Evolutionary conservation across 805 yeast genomes (phyloP).

Genomic region (Wickerhamomyces bovis): DNA sequence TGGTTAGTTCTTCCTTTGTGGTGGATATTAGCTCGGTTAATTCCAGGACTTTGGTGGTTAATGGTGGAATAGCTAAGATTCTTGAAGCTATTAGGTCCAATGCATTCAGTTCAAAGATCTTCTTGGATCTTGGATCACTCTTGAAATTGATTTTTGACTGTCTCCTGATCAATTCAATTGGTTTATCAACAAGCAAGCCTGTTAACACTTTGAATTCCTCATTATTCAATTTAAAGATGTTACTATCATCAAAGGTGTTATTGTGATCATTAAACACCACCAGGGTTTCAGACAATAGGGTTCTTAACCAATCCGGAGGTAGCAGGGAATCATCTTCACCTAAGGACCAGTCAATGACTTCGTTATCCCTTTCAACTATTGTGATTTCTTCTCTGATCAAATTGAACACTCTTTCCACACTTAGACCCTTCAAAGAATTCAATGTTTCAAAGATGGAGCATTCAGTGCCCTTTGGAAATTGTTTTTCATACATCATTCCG

Average conservation of each 20-base stretch:
- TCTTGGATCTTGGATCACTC: conserved; percentile 22
- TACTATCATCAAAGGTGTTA: conserved; percentile 8
- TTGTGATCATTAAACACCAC: conserved; percentile 34
- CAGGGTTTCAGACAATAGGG: conserved; percentile 55
- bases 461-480: conserved; percentile 15
- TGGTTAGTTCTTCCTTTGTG: conserved; percentile 34
- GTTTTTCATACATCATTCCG: conserved; percentile 50
- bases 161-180: conserved; percentile 24
- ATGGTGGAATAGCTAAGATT: conserved; percentile 40
- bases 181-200: conserved; percentile 36
- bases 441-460: conserved; percentile 23
- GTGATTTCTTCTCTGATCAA: conserved; percentile 32
- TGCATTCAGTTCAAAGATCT: conserved; percentile 50
- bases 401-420: conserved; percentile 35
- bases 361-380: conserved; percentile 15
- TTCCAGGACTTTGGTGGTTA: conserved; percentile 28
- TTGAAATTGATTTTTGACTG: conserved; percentile 25
- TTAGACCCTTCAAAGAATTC: conserved; percentile 27
- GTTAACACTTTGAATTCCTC: conserved; percentile 33
- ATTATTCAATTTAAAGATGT: conserved; percentile 35
- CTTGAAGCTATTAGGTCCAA: conserved; percentile 52
- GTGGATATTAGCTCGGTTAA: conserved; percentile 28
- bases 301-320: conserved; percentile 80
- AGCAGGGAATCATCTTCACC: conserved; percentile 47
- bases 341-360: conserved; percentile 27